Percentiles rank a stretch among this genome's conserved stretches.
Conservation (phyloP, 192 early-diverging fungal genomes). For the Backusella tarrabulga region DNA sequence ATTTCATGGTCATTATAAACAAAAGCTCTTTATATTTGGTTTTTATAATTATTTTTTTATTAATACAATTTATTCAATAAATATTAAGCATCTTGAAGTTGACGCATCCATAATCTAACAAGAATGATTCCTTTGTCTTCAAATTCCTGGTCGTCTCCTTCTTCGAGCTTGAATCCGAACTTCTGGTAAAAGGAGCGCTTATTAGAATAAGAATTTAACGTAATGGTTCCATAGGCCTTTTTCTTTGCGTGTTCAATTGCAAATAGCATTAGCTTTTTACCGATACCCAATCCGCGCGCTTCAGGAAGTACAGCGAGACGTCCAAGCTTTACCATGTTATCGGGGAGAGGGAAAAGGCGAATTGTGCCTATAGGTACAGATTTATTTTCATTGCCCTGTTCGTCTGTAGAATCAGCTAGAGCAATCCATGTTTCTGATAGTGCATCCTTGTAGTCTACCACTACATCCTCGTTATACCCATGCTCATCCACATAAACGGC, state of each 20-base stretch:
- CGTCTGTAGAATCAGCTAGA: not conserved
- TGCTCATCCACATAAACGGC: not conserved
- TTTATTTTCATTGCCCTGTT: not conserved
- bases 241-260: not conserved
- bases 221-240: not conserved
- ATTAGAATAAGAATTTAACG: constrained; percentile 15
- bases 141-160: constrained; percentile 25
- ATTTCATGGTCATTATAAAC: too few relatives aligned
- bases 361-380: constrained; percentile 25
- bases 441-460: not conserved
- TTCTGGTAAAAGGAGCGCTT: constrained; percentile 26
- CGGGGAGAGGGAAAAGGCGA: constrained; percentile 9
- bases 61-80: not conserved
- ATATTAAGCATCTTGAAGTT: not conserved
- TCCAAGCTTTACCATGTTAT: constrained; percentile 24
- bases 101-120: constrained; percentile 22
- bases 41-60: not conserved
- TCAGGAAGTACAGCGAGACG: constrained; percentile 22
- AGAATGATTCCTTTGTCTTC: constrained; percentile 24
- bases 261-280: constrained; percentile 10
- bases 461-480: not conserved
- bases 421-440: not conserved
- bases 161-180: constrained; percentile 18
- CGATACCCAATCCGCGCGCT: constrained; percentile 23
- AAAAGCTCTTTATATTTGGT: too few relatives aligned